phyloP scores from a whole-genome alignment of 495 filamentous ascomycete species.

The Sordaria brevicollis region DNA sequence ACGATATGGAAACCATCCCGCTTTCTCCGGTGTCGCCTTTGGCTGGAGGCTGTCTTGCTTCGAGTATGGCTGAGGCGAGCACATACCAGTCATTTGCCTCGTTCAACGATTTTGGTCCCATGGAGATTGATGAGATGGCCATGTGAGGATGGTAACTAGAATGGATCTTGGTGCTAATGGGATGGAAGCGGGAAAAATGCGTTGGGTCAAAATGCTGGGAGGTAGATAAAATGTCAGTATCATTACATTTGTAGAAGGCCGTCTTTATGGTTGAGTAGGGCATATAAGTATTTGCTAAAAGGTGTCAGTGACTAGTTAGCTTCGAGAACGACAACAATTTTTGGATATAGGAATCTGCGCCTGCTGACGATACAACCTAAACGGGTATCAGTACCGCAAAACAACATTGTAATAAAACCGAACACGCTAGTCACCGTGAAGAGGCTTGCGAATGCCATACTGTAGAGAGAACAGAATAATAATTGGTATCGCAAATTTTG shows the following conservation, averaged over 20 bases:
- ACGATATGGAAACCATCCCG: neutral
- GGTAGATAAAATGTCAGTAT: neutral
- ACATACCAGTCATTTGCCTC: neutral
- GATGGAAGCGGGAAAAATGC: neutral
- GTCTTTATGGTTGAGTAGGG: neutral
- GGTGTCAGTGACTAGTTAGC: neutral
- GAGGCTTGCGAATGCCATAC: neutral
- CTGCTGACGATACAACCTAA: neutral
- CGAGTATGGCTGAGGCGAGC: neutral
- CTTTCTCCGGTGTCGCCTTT: neutral
- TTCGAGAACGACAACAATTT: neutral
- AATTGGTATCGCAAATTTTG: neutral
- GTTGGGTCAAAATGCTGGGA: neutral
- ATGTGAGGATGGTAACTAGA: neutral
- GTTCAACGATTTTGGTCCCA: neutral
- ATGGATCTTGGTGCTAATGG: no score
- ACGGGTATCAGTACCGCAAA: neutral
- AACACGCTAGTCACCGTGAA: neutral
- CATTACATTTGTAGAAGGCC: neutral
- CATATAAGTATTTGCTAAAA: neutral
- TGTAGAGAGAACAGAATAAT: neutral
- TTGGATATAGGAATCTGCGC: neutral
- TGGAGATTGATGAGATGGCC: neutral
- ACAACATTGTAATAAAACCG: neutral
- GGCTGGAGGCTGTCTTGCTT: neutral